These are phyloP conservation scores for Sphaerostilbella broomeana DNA, from an alignment of 2,329 filamentous ascomycete species.

Conservation along the genomic window DNA sequence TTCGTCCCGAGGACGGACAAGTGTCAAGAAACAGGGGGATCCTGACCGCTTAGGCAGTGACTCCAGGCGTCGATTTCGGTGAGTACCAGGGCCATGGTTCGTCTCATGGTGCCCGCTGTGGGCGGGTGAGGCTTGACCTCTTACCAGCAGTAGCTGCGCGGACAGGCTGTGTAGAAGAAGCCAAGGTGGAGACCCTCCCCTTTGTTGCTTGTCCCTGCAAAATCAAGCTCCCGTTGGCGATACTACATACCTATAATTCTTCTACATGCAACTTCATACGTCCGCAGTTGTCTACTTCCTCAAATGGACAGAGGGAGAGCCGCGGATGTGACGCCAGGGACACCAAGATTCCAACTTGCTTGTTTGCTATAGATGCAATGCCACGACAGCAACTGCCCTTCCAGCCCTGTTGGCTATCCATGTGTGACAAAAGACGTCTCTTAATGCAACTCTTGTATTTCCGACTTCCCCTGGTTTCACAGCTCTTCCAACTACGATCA, in stretches of 20 bases:
- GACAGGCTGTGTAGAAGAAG: too few relatives aligned
- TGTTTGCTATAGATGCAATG: background rate
- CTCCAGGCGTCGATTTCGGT: slow-evolving; percentile 29
- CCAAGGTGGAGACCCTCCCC: too few relatives aligned
- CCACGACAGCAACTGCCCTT: background rate
- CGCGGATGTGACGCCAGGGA: background rate
- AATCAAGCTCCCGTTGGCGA: background rate
- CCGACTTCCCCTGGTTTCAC: background rate
- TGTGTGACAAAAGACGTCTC: too few relatives aligned
- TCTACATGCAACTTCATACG: background rate
- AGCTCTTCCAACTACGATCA: slow-evolving; percentile 5
- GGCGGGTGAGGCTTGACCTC: too few relatives aligned
- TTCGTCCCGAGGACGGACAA: slow-evolving; percentile 33
- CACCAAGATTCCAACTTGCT: background rate
- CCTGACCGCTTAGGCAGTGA: slow-evolving; percentile 23
- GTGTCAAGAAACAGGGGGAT: slow-evolving; percentile 29
- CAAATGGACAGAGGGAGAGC: background rate
- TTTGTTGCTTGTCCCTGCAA: background rate
- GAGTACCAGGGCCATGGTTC: slow-evolving; percentile 29
- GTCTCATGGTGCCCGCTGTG: slow-evolving; percentile 14
- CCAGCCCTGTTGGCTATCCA: too few relatives aligned
- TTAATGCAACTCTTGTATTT: too few relatives aligned
- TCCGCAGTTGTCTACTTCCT: background rate
- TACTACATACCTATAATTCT: background rate
- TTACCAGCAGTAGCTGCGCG: background rate